phyloP scores from a whole-genome alignment of 345 rosid genomes.

The Corymbia maculata region DNA sequence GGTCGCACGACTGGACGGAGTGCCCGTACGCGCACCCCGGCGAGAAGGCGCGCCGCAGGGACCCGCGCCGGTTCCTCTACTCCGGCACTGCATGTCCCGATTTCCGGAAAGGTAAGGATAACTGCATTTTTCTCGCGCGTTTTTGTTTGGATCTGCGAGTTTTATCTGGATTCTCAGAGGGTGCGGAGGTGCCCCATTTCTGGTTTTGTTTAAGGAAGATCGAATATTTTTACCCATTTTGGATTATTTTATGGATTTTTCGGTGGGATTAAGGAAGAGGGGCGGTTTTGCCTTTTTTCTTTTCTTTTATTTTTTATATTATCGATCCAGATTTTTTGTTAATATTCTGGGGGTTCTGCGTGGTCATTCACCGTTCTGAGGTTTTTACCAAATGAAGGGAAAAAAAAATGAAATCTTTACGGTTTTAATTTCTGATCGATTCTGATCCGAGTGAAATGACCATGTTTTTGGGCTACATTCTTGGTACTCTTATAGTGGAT shows the following conservation, averaged over 20 bases:
- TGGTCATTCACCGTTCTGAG: background rate
- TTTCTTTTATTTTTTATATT: background rate
- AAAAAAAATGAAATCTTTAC: background rate
- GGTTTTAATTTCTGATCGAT: background rate
- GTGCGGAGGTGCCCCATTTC: background rate
- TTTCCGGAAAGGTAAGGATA: constrained; percentile 30
- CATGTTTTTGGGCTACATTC: background rate
- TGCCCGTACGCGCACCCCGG: constrained; percentile 17
- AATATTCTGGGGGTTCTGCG: too few relatives aligned
- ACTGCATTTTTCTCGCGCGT: background rate
- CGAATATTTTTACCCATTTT: background rate
- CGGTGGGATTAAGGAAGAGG: background rate
- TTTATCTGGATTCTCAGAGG: background rate
- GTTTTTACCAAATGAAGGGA: background rate
- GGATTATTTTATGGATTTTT: background rate
- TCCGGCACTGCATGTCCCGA: constrained; percentile 11
- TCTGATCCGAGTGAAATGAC: background rate
- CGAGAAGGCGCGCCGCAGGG: constrained; percentile 15
- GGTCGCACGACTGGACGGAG: constrained; percentile 17
- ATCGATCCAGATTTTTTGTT: background rate
- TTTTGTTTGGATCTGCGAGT: background rate
- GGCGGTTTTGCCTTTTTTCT: background rate
- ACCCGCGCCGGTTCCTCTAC: constrained; percentile 9
- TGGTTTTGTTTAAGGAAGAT: background rate
- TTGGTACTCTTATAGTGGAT: background rate